A percentile compares a stretch with the other conserved stretches of the same genome.
Conservation (phyloP, 768 basidiomycete genomes). For the Ramaria rubella region DNA sequence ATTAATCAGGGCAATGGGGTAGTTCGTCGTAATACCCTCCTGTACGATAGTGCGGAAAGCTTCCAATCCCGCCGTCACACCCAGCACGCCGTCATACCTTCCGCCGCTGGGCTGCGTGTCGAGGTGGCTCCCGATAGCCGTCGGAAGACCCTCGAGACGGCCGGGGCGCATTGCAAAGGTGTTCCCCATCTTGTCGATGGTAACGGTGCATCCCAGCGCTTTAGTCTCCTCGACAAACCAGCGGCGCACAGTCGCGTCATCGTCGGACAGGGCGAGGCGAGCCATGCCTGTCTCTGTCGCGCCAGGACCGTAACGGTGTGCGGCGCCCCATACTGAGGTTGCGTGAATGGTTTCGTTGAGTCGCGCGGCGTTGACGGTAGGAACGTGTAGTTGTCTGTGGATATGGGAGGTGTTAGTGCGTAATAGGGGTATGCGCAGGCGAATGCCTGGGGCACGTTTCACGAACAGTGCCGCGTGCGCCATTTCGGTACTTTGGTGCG, state of each 20-base stretch:
- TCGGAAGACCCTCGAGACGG: constrained; percentile 12
- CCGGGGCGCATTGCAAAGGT: constrained; percentile 16
- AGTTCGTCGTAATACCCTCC: constrained; percentile 14
- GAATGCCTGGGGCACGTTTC: constrained; percentile 3
- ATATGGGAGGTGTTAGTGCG: not conserved
- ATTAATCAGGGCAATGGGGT: constrained; percentile 16
- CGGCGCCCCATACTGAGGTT: constrained; percentile 9
- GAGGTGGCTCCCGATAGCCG: constrained; percentile 17
- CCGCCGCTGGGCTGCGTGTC: constrained; percentile 19
- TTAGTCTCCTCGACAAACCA: constrained; percentile 17
- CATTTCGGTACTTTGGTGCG: too few relatives aligned
- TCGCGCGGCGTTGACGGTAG: not conserved
- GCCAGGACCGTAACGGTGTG: constrained; percentile 4
- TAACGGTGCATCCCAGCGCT: constrained; percentile 13
- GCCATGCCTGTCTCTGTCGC: constrained; percentile 13
- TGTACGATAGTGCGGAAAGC: constrained; percentile 14
- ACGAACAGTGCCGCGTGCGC: constrained; percentile 1
- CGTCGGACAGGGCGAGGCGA: constrained; percentile 14
- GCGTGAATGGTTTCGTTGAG: constrained; percentile 7
- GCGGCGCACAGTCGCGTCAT: constrained; percentile 12
- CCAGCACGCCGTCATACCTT: constrained; percentile 18
- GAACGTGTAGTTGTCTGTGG: constrained; percentile 3
- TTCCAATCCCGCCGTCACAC: constrained; percentile 15
- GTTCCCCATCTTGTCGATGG: constrained; percentile 15
- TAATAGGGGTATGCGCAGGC: not conserved